Percentiles rank a stretch among this genome's conserved stretches.
phyloP scores from a whole-genome alignment of 1,284 basidiomycete genomes.

The Ceratobasidium sp. region DNA sequence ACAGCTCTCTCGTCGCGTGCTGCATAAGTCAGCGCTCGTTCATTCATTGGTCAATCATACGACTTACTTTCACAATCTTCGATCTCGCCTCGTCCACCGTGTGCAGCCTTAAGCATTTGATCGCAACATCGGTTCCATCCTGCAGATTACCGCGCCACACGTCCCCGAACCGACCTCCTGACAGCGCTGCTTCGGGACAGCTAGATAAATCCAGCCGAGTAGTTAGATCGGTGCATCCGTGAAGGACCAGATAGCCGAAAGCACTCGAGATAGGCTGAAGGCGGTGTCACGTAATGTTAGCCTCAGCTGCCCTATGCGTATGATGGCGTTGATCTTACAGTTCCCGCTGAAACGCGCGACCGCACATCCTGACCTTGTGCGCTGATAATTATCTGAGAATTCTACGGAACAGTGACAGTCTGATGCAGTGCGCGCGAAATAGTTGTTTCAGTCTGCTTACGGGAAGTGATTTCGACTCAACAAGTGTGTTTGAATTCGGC shows the following conservation, averaged over 20 bases:
- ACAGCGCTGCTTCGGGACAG: not conserved
- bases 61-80: not conserved
- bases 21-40: not conserved
- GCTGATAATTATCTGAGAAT: not conserved
- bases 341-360: not conserved
- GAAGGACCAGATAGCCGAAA: not conserved
- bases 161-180: conserved; percentile 19
- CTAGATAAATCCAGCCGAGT: not conserved
- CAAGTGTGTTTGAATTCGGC: no score
- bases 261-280: not conserved
- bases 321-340: not conserved
- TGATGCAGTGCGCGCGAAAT: no score
- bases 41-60: not conserved
- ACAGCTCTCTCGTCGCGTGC: conserved; percentile 37
- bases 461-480: no score
- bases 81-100: not conserved
- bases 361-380: not conserved
- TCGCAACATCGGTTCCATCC: conserved; percentile 4
- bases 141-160: conserved; percentile 11
- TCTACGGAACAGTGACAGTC: not conserved
- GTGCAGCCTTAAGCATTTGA: conserved; percentile 30
- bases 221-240: conserved; percentile 15
- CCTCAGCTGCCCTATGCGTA: no score
- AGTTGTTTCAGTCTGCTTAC: no score
- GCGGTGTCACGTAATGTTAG: no score